These are phyloP conservation scores for Imleria badia DNA, from an alignment of 768 basidiomycete genomes.

Conservation along the genomic window DNA sequence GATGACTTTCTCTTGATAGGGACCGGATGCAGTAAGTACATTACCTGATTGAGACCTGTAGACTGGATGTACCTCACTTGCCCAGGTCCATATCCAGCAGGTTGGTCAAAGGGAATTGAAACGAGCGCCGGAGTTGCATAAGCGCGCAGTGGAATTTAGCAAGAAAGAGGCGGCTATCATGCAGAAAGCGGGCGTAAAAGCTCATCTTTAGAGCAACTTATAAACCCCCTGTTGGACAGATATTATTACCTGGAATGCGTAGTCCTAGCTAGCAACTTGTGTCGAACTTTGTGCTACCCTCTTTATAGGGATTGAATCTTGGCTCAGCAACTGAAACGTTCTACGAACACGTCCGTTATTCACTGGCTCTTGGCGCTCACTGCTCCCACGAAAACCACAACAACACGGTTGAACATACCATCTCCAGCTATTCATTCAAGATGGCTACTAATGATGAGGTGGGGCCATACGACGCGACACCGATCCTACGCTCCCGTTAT, in stretches of 20 bases:
- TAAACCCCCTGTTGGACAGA: too few relatives aligned
- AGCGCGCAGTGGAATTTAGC: constrained; percentile 53
- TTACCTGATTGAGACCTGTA: not conserved
- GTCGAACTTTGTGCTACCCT: too few relatives aligned
- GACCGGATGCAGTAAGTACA: constrained; percentile 69
- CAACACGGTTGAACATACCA: not conserved
- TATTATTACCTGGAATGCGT: too few relatives aligned
- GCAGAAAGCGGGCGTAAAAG: constrained; percentile 59
- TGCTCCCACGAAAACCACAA: not conserved
- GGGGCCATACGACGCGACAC: constrained; percentile 29
- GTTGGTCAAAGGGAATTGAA: constrained; percentile 88
- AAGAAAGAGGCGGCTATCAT: constrained; percentile 62
- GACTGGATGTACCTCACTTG: constrained; percentile 1
- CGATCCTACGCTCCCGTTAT: constrained; percentile 45
- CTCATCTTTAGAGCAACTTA: constrained; percentile 48
- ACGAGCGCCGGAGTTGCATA: constrained; percentile 62
- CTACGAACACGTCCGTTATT: not conserved
- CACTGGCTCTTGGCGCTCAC: not conserved
- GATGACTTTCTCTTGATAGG: constrained; percentile 40
- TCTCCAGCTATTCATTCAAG: not conserved
- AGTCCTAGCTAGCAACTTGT: too few relatives aligned
- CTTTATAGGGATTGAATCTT: too few relatives aligned
- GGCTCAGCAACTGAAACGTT: not conserved
- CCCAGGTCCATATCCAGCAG: constrained; percentile 91
- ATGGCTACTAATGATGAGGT: constrained; percentile 19